A percentile compares a stretch with the other conserved stretches of the same genome.
phyloP scores from a whole-genome alignment of 352 stramenopile species.

The Globisporangium solare region DNA sequence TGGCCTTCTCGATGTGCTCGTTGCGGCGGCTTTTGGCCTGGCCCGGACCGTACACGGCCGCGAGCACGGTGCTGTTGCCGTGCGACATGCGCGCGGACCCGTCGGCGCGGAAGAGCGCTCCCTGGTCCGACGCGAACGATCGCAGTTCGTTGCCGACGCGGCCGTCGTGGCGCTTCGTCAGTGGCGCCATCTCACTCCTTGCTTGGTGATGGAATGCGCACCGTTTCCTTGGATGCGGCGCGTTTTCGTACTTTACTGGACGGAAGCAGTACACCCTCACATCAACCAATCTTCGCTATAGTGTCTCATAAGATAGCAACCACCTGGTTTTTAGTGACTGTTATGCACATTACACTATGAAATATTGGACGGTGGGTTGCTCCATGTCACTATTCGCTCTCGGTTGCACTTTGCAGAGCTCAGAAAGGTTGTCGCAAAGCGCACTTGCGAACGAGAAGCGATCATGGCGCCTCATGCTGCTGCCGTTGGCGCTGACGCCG shows the following conservation, averaged over 20 bases:
- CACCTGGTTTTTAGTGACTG: not conserved
- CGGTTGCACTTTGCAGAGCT: too few species aligned
- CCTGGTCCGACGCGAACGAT: slow-evolving; percentile 67
- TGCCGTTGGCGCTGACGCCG: not conserved
- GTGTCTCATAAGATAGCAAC: not conserved
- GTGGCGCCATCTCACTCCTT: slow-evolving; percentile 26
- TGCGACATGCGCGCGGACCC: slow-evolving; percentile 77
- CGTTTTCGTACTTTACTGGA: slow-evolving; percentile 1
- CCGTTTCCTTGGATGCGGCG: slow-evolving; percentile 4
- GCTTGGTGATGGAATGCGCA: not conserved
- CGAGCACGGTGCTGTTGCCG: slow-evolving; percentile 66
- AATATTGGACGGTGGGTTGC: too few species aligned
- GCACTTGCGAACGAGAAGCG: too few species aligned
- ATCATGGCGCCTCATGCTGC: too few species aligned
- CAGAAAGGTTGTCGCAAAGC: too few species aligned
- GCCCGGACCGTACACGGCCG: slow-evolving; percentile 69
- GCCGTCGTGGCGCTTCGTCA: slow-evolving; percentile 51
- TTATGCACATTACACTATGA: too few species aligned
- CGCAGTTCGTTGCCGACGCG: slow-evolving; percentile 72
- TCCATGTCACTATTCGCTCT: too few species aligned
- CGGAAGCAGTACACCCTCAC: not conserved
- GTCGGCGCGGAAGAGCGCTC: slow-evolving; percentile 73
- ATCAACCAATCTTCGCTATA: not conserved
- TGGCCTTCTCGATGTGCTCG: slow-evolving; percentile 58
- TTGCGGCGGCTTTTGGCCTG: slow-evolving; percentile 68